Base-by-base conservation (phyloP, 108 stramenopile species). In the Discostella pseudostelligera region DNA sequence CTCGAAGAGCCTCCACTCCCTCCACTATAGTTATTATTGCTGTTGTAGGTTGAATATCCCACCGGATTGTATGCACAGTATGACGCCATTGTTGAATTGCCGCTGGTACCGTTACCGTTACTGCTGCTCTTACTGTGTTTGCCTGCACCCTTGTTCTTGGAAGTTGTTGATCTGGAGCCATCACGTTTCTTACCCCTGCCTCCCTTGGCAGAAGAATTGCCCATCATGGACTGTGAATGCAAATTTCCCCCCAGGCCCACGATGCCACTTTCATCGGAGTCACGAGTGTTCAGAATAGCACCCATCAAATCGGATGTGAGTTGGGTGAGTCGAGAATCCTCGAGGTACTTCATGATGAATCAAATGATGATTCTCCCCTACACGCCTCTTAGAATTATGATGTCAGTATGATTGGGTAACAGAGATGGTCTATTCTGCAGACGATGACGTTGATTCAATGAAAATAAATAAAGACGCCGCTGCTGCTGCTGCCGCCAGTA, bases 261-360 rank as follows among this genome's bases (percentile, higher is more conserved):
- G 20, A 49, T 20, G 20, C 44, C 60, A n/a, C 51, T 64, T 37
- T 65, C 65, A 24, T 64, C 65, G 37, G 45, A 8, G 26, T 43
- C 60, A 37, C 74, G 74, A 22, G 76, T 72, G 65, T 72, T 72
- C 43, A 72, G 50, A 13, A 72, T 51, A 1, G 78, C 86, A 39
- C 86, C 87, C 19, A 86, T 84, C 19, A 93, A 80, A 39, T 83
- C 80, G 0, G 82, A 65, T 20, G 92, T 88, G 29, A 88, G 74
- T 60, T 87, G 74, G 24, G 86, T 81, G 45, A 93, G 76, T 22
- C 81, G 81, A 29, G 87, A 86, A 51, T 88, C 86, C 45, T 90
- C 84, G 12, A 93, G 67, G 54, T 83, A 93, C 49, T 93, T 93
- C 92, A 93, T 93, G n/a, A n/a, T n/a, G n/a, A n/a, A n/a, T n/a